Evolutionary conservation across 495 filamentous ascomycete species (phyloP).

Genomic region (Cercophora samala): DNA sequence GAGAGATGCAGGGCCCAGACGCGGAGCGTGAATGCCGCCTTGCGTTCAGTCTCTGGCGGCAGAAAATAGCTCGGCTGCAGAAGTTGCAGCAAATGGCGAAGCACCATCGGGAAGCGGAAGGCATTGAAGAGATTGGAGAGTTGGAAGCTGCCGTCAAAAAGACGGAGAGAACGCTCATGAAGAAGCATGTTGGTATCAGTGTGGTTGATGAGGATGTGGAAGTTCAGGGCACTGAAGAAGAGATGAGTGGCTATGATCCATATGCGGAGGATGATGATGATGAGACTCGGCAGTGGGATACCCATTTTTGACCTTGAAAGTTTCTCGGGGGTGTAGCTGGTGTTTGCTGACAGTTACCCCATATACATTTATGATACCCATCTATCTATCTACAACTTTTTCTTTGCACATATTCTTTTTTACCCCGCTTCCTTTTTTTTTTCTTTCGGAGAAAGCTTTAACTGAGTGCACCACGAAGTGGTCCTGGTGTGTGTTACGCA

Average conservation of each 20-base stretch:
- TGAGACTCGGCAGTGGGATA: not conserved
- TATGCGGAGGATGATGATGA: not conserved
- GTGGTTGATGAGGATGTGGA: not conserved
- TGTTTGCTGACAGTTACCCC: not conserved
- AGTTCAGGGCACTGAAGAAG: not conserved
- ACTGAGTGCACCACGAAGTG: constrained; percentile 8
- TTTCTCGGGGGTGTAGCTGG: not conserved
- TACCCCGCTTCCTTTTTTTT: not conserved
- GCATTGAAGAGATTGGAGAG: not conserved
- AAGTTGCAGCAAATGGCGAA: constrained; percentile 11
- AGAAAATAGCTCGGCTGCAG: constrained; percentile 18
- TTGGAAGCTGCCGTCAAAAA: not conserved
- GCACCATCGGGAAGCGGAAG: not conserved
- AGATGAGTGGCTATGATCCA: not conserved
- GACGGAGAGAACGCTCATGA: not conserved
- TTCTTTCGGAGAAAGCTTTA: constrained; percentile 3
- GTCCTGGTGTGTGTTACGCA: not conserved
- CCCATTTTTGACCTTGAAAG: not conserved
- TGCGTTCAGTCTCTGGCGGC: constrained; percentile 30
- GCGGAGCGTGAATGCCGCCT: constrained; percentile 24
- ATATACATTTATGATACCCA: not conserved
- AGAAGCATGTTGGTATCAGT: not conserved
- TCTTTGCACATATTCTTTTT: not conserved
- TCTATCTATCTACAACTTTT: not conserved
- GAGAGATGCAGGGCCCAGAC: constrained; percentile 30